Percentiles rank a stretch among this genome's conserved stretches.
Evolutionary conservation across 495 filamentous ascomycete genomes (phyloP).

Genomic region (Penicillium atrosanguineum): DNA sequence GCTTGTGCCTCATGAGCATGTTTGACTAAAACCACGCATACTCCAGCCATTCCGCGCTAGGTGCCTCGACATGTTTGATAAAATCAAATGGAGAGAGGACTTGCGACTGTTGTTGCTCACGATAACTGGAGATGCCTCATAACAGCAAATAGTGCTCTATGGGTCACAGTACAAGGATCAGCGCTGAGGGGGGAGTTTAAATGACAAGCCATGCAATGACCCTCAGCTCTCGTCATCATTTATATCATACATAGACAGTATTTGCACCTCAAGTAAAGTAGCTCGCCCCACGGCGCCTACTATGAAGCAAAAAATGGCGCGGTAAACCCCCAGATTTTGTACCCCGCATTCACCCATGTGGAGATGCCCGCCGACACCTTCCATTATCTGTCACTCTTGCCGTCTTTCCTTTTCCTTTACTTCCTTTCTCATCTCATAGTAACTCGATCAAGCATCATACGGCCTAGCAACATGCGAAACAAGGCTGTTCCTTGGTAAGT

Average conservation of each 20-base stretch:
- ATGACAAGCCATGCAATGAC: too few species aligned
- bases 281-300: neutral
- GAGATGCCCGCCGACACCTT: constrained; percentile 17
- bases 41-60: constrained; percentile 10
- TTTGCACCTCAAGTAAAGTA: neutral
- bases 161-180: too few species aligned
- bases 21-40: constrained; percentile 38
- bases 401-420: neutral
- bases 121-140: too few species aligned
- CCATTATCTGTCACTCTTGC: constrained; percentile 6
- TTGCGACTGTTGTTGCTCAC: neutral
- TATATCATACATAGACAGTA: too few species aligned
- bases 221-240: too few species aligned
- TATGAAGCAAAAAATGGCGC: neutral
- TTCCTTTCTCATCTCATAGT: neutral
- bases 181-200: too few species aligned
- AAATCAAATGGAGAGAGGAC: neutral
- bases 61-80: constrained; percentile 7
- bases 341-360: constrained; percentile 17
- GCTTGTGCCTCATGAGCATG: constrained; percentile 30
- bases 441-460: constrained; percentile 1
- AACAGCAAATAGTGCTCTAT: too few species aligned
- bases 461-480: constrained; percentile 2
- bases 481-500: constrained; percentile 22
- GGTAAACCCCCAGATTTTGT: constrained; percentile 9